Evolutionary conservation across 1,284 basidiomycete species (phyloP), one percentile per base, ranked within the genome.

Genomic region (Leccinum subrobustum): DNA sequence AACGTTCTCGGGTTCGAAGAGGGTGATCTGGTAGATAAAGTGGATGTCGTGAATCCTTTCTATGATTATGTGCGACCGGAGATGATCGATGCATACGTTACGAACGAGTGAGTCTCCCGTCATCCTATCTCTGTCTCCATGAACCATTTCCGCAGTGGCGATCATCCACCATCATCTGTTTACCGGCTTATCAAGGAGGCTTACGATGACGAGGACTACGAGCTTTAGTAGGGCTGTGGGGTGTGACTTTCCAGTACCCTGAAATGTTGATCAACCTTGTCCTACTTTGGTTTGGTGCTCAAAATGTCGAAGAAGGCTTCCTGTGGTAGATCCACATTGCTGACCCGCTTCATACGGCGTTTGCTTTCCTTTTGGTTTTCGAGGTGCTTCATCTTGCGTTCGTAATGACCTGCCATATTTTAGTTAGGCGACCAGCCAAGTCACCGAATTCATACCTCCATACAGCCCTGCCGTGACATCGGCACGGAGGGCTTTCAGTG

Each of bases 391-490:
- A 95, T 83, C 75, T 96, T 95, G 60, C 93, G 89, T 75, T 95
- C 93, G 67, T 93, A 92, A 74, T 95, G 92, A 16, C 90, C 89
- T 88, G 33, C 23, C 20, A 25, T 4, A 53, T 60, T 52, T 56
- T 29, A 54, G 54, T 31, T 8, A 58, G 56, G 35, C 12, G 51
- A 48, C 50, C 11, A 11, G 33, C 44, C 11, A 20, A 39, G 23
- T 16, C 33, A 27, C 35, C 1, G 7, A 56, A 44, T 25, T 27
- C 20, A 50, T 47, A 84, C 94, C 94, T 73, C 95, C 95, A 69
- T 97, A 97, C 50, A 98, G 77, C 0, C 95, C 95, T 14, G 95
- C 95, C 0, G 95, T 97, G 25, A 99, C 96, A 68, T 99, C 96
- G 60, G 96, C 95, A 39, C 95, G 85, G 72, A 93, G 78, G 0